phyloP scores from a whole-genome alignment of 2,329 filamentous ascomycete species.

The Chaetomiaceae sp. region DNA sequence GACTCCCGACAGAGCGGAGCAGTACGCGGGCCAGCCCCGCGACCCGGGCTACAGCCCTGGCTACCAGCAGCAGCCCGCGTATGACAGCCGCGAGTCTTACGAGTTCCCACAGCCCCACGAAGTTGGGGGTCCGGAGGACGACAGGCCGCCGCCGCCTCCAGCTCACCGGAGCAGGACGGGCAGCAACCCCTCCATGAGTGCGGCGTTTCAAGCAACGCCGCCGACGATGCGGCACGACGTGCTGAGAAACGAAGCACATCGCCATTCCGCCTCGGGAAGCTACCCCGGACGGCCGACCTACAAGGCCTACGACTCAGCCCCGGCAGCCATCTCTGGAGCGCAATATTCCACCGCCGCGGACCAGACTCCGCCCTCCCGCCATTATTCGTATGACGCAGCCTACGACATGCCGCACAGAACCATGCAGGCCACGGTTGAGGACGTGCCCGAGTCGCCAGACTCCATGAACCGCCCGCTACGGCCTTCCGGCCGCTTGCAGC shows the following conservation, averaged over 20 bases:
- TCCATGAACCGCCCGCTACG: slow-evolving; percentile 25
- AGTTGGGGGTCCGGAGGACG: slow-evolving; percentile 30
- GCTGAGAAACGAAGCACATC: slow-evolving; percentile 50
- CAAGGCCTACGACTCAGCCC: slow-evolving; percentile 44
- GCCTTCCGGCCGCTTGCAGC: slow-evolving; percentile 23
- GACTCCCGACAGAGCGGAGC: slow-evolving; percentile 33
- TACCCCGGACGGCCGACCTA: slow-evolving; percentile 52
- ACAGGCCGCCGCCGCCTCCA: slow-evolving; percentile 50
- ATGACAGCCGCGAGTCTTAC: slow-evolving; percentile 35
- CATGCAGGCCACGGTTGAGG: slow-evolving; percentile 59
- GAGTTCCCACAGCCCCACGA: slow-evolving; percentile 30
- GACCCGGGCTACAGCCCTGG: slow-evolving; percentile 34
- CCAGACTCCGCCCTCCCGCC: slow-evolving; percentile 36
- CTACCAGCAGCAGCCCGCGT: slow-evolving; percentile 30
- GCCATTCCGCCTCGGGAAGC: slow-evolving; percentile 39
- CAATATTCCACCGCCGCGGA: slow-evolving; percentile 31
- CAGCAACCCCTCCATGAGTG: slow-evolving; percentile 38
- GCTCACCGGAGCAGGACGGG: slow-evolving; percentile 46
- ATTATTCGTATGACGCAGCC: slow-evolving; percentile 45
- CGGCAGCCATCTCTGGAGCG: slow-evolving; percentile 29
- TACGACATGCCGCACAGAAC: slow-evolving; percentile 44
- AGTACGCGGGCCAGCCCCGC: slow-evolving; percentile 31
- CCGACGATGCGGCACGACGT: slow-evolving; percentile 54
- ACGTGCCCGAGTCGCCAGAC: slow-evolving; percentile 50
- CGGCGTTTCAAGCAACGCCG: slow-evolving; percentile 35